Evolutionary conservation across 1,139 yeast species (phyloP).

Genomic region (Debaryomyces singareniensis): DNA sequence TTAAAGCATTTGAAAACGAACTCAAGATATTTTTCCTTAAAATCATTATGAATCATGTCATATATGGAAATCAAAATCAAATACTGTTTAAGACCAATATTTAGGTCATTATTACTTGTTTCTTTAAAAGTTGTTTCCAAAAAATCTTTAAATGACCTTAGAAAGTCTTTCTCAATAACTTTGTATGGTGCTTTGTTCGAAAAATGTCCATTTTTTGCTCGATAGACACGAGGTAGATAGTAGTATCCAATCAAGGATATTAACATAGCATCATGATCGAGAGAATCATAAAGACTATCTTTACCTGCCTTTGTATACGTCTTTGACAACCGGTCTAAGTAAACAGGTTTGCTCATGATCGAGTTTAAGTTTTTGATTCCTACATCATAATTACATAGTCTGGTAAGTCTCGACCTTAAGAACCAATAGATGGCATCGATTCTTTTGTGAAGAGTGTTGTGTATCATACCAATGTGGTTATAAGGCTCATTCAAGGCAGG

Average conservation of each 20-base stretch:
- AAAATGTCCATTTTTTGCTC: constrained; percentile 18
- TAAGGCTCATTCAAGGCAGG: constrained; percentile 67
- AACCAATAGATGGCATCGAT: constrained; percentile 40
- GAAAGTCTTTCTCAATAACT: constrained; percentile 22
- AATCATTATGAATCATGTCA: constrained; percentile 9
- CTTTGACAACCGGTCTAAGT: constrained; percentile 16
- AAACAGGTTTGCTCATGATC: constrained; percentile 26
- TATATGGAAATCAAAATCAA: constrained; percentile 17
- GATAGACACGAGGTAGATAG: constrained; percentile 20
- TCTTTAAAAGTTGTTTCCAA: constrained; percentile 8
- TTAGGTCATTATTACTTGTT: constrained; percentile 7
- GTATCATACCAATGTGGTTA: constrained; percentile 58
- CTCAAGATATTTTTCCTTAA: background rate
- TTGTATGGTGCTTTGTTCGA: constrained; percentile 18
- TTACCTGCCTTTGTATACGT: constrained; percentile 7
- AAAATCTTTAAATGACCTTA: constrained; percentile 6
- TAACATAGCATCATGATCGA: constrained; percentile 12
- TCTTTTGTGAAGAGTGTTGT: constrained; percentile 30
- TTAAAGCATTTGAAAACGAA: background rate
- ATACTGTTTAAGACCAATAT: constrained; percentile 18
- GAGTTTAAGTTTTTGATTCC: constrained; percentile 35
- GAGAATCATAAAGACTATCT: constrained; percentile 13
- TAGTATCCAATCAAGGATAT: constrained; percentile 24
- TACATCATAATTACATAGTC: constrained; percentile 38
- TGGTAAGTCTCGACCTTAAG: constrained; percentile 51